Percentiles rank a stretch among this genome's conserved stretches.
phyloP scores from a whole-genome alignment of 345 rosid genomes.

The Excoecaria cochinchinensis region DNA sequence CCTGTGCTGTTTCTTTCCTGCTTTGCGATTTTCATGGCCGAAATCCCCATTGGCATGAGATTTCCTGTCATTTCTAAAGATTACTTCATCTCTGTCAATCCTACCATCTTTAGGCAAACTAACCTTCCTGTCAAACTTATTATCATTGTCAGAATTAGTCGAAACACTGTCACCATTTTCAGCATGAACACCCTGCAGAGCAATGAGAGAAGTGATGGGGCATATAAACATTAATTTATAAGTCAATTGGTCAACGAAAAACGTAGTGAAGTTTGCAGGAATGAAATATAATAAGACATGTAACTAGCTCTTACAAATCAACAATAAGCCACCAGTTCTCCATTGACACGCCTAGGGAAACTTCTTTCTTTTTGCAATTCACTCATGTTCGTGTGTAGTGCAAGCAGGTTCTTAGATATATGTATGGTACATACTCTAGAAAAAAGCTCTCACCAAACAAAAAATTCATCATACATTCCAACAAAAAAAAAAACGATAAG shows the following conservation, averaged over 20 bases:
- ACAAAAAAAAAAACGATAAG: constrained; percentile 8
- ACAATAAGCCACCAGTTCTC: constrained; percentile 74
- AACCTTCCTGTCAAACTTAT: constrained; percentile 10
- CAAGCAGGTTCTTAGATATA: constrained; percentile 57
- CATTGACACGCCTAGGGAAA: constrained; percentile 57
- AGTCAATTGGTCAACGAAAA: constrained; percentile 6
- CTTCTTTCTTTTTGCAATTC: constrained; percentile 53
- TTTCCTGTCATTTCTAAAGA: constrained; percentile 18
- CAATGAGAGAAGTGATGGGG: constrained; percentile 15
- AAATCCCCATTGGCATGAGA: constrained; percentile 41
- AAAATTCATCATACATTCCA: constrained; percentile 33
- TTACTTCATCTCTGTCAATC: constrained; percentile 19
- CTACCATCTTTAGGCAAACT: constrained; percentile 18
- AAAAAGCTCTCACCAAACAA: constrained; percentile 50
- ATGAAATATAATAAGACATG: constrained; percentile 16
- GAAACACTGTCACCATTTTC: constrained; percentile 11
- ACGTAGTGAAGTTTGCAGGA: constrained; percentile 16
- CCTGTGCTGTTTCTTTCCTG: constrained; percentile 21
- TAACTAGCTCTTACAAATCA: constrained; percentile 83
- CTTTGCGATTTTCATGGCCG: constrained; percentile 19
- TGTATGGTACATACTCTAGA: constrained; percentile 38
- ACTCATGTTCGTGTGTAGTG: constrained; percentile 45
- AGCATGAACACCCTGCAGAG: constrained; percentile 39
- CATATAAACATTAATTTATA: constrained; percentile 9
- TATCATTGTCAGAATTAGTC: neutral